Percentiles rank a stretch among this genome's conserved stretches.
Evolutionary conservation across 306 rosid species (phyloP).

Genomic region (Phaseolus lunatus): DNA sequence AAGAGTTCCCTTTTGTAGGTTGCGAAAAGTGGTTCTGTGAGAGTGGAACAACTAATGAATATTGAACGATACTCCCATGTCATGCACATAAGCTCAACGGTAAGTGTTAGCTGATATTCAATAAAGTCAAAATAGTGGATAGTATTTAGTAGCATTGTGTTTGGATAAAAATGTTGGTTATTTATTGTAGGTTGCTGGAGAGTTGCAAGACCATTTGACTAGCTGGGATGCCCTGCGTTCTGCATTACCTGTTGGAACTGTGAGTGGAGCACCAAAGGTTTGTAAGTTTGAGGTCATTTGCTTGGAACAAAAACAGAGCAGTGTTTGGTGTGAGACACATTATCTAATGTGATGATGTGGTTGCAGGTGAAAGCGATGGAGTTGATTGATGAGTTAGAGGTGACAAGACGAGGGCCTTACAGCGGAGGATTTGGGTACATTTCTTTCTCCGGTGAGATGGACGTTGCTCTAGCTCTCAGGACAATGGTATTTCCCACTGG

Average conservation of each 20-base stretch:
- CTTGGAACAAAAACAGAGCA: too few relatives aligned
- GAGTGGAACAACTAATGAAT: conserved; percentile 81
- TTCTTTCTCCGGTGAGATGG: conserved; percentile 74
- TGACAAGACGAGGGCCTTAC: conserved; percentile 75
- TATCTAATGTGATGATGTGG: background rate
- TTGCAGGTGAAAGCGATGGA: conserved; percentile 92
- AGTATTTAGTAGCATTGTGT: conserved; percentile 8
- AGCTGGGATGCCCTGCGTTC: conserved; percentile 83
- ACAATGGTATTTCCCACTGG: conserved; percentile 77
- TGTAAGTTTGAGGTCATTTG: conserved; percentile 37
- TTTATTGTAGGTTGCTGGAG: conserved; percentile 72
- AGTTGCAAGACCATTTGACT: conserved; percentile 65
- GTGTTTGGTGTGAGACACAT: too few relatives aligned
- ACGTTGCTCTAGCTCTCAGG: conserved; percentile 81
- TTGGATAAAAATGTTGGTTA: background rate
- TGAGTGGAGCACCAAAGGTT: conserved; percentile 94
- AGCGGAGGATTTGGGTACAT: conserved; percentile 82
- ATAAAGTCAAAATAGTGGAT: background rate
- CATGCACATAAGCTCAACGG: conserved; percentile 98
- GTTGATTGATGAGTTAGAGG: conserved; percentile 76
- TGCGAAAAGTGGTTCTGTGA: conserved; percentile 70
- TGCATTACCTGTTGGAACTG: conserved; percentile 89
- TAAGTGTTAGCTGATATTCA: conserved; percentile 34
- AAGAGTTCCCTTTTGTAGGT: conserved; percentile 60
- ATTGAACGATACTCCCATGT: conserved; percentile 86